Conservation (phyloP, 257 asterid genomes). For the Solanum infundibuliforme region DNA sequence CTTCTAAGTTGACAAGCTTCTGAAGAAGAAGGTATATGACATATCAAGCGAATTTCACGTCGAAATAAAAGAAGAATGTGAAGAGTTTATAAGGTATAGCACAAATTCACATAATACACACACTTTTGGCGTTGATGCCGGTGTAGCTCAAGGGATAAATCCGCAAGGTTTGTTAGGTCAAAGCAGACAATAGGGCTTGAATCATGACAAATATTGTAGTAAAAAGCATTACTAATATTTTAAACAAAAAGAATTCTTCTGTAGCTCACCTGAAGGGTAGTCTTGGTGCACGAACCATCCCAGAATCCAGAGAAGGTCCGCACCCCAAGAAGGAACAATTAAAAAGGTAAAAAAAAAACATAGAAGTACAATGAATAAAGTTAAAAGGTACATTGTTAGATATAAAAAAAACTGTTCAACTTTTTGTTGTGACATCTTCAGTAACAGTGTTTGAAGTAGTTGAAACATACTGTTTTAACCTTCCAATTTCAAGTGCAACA, state of each 20-base stretch:
- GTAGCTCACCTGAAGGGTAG: not conserved
- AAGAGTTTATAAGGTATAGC: not conserved
- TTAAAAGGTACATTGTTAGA: not conserved
- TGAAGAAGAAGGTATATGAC: not conserved
- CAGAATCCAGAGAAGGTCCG: not conserved
- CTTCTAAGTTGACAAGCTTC: not conserved
- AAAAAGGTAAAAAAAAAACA: not conserved
- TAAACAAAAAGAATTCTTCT: not conserved
- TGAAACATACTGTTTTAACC: slow-evolving; percentile 46
- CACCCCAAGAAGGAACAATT: not conserved
- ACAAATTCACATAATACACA: not conserved
- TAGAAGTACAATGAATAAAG: not conserved
- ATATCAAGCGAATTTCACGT: not conserved
- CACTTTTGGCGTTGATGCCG: not conserved
- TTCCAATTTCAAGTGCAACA: slow-evolving; percentile 47
- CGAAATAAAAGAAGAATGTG: not conserved
- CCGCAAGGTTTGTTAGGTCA: not conserved
- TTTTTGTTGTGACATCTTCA: slow-evolving; percentile 22
- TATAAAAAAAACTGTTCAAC: not conserved
- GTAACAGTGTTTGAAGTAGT: slow-evolving; percentile 13
- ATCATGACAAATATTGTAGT: not conserved
- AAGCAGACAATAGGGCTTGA: not conserved
- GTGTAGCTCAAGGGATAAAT: not conserved
- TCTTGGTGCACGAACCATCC: not conserved
- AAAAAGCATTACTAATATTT: not conserved